These are phyloP conservation scores for Pelagophyceae sp. DNA, from an alignment of 352 stramenopile genomes.

Conservation along the genomic window DNA sequence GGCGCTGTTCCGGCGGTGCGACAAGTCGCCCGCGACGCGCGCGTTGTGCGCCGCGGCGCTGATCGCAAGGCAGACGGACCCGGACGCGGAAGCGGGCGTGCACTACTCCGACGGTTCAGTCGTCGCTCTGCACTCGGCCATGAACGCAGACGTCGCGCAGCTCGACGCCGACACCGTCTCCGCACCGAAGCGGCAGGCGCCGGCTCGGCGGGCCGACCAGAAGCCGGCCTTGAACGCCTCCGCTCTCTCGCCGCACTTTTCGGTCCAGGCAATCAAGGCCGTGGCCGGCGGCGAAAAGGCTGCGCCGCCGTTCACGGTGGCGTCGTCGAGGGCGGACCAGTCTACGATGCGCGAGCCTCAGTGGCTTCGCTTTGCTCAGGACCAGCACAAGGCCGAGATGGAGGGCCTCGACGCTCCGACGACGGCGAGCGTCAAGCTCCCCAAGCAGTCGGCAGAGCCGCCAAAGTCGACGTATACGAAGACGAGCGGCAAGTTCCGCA, in stretches of 20 bases:
- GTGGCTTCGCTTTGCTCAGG: neutral
- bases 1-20: neutral
- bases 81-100: neutral
- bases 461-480: neutral
- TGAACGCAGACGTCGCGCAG: neutral
- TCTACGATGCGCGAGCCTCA: neutral
- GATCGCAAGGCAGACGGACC: neutral
- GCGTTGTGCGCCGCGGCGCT: neutral
- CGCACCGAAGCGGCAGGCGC: neutral
- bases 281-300: no score
- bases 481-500: neutral
- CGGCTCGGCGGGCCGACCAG: neutral
- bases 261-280: neutral
- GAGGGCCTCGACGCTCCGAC: neutral
- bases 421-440: neutral
- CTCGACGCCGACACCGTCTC: neutral
- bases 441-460: neutral
- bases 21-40: neutral
- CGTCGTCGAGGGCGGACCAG: no score
- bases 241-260: neutral
- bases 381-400: neutral
- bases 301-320: no score
- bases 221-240: neutral
- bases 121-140: neutral
- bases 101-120: constrained; percentile 12